Evolutionary conservation across 148 eudicot genomes (phyloP).

Genomic region (Fagopyrum esculentum): DNA sequence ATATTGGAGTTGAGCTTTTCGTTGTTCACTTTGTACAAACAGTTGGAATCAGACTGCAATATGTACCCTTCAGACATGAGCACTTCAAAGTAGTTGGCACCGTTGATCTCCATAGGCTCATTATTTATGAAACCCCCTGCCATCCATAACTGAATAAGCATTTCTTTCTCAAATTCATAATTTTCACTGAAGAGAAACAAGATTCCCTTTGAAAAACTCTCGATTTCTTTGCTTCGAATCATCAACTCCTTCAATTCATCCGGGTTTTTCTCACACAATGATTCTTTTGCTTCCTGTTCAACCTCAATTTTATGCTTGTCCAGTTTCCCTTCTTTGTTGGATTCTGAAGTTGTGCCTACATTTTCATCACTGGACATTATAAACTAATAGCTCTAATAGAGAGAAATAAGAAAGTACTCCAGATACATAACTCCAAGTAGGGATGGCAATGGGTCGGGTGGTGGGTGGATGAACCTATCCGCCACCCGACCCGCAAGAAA

Average conservation of each 20-base stretch:
- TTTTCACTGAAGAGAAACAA: background rate
- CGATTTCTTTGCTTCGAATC: background rate
- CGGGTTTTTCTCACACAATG: background rate
- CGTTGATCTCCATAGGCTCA: background rate
- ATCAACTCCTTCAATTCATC: too few species aligned
- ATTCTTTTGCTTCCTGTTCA: too few species aligned
- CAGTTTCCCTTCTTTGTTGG: too few species aligned
- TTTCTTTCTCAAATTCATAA: background rate
- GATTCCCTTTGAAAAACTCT: background rate
- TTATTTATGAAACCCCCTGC: background rate
- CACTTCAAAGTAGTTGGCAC: background rate
- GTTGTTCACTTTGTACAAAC: background rate
- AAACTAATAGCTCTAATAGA: too few species aligned
- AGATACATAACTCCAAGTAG: too few species aligned
- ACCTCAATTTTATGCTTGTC: too few species aligned
- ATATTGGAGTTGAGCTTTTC: background rate
- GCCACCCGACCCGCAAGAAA: too few species aligned
- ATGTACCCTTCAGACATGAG: background rate
- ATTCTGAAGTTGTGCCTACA: too few species aligned
- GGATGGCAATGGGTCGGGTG: too few species aligned
- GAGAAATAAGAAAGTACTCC: too few species aligned
- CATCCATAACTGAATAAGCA: background rate
- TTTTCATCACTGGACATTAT: too few species aligned
- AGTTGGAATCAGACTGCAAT: background rate
- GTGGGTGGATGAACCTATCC: too few species aligned